These are phyloP conservation scores for Meyerozyma sp. DNA, from an alignment of 1,139 yeast genomes.

Conservation along the genomic window DNA sequence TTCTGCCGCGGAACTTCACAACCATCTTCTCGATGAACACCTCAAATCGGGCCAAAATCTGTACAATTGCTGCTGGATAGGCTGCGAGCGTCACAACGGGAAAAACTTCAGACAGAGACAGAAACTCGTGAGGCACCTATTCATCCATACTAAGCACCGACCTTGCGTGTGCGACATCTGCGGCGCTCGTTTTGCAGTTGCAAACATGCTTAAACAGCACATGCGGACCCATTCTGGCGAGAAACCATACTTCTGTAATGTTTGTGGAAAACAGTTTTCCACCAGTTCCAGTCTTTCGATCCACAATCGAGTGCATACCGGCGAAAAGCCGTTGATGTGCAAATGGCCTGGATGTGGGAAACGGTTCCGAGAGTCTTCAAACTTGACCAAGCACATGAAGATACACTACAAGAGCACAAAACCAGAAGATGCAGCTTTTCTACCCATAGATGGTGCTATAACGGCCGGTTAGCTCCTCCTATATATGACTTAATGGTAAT, in stretches of 20 bases:
- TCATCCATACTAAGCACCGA: conserved; percentile 79
- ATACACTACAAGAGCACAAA: conserved; percentile 42
- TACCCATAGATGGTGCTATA: neutral
- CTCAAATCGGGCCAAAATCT: conserved; percentile 67
- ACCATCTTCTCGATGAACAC: conserved; percentile 64
- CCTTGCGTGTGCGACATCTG: conserved; percentile 71
- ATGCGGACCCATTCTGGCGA: conserved; percentile 85
- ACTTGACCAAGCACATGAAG: conserved; percentile 82
- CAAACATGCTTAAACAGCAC: conserved; percentile 66
- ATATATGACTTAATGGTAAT: neutral
- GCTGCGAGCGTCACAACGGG: conserved; percentile 61
- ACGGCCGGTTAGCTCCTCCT: neutral
- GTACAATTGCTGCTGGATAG: conserved; percentile 74
- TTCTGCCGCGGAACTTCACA: conserved; percentile 57
- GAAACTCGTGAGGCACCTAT: conserved; percentile 78
- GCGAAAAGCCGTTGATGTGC: conserved; percentile 76
- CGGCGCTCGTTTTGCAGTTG: conserved; percentile 64
- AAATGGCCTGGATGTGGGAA: conserved; percentile 78
- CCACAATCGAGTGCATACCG: conserved; percentile 51
- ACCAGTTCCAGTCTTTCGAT: conserved; percentile 51
- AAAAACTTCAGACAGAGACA: conserved; percentile 76
- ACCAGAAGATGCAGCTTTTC: neutral
- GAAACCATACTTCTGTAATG: conserved; percentile 45
- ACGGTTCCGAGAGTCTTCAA: conserved; percentile 83
- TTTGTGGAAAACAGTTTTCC: conserved; percentile 48